These are phyloP conservation scores for Kodamaea kaohsiungensis DNA, from an alignment of 805 yeast species.

Conservation along the genomic window DNA sequence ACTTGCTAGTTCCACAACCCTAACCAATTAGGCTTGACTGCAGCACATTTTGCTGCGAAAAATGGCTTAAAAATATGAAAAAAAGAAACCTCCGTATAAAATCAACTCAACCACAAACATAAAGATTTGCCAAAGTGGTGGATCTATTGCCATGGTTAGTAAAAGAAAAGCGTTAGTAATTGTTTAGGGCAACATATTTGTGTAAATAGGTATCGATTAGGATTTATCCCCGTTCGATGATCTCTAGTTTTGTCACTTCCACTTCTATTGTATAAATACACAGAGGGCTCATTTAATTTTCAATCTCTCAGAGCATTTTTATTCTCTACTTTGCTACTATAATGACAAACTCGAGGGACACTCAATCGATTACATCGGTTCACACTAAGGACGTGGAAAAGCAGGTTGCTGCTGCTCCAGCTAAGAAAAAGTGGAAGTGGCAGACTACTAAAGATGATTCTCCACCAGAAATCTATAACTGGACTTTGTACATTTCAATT, in stretches of 20 bases:
- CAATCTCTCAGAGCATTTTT: not conserved
- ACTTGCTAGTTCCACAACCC: not conserved
- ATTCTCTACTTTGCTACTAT: not conserved
- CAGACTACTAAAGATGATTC: conserved; percentile 17
- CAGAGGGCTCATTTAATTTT: not conserved
- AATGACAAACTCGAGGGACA: conserved; percentile 3
- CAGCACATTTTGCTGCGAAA: not conserved
- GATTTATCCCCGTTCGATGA: not conserved
- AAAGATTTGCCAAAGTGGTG: not conserved
- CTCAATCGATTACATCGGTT: conserved; percentile 3
- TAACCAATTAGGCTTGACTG: not conserved
- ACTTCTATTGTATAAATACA: not conserved
- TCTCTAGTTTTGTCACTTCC: not conserved
- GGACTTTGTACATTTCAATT: conserved; percentile 34
- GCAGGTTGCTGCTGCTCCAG: conserved; percentile 2
- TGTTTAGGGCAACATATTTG: not conserved
- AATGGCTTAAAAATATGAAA: not conserved
- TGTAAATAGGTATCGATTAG: not conserved
- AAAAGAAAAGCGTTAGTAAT: not conserved
- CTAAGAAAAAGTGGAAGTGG: conserved; percentile 18
- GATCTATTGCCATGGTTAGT: not conserved
- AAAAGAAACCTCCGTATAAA: not conserved
- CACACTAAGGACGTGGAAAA: conserved; percentile 9
- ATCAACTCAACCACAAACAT: not conserved
- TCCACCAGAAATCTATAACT: conserved; percentile 24